Conservation (phyloP, 495 filamentous ascomycete genomes). For the Xylona heveae region DNA sequence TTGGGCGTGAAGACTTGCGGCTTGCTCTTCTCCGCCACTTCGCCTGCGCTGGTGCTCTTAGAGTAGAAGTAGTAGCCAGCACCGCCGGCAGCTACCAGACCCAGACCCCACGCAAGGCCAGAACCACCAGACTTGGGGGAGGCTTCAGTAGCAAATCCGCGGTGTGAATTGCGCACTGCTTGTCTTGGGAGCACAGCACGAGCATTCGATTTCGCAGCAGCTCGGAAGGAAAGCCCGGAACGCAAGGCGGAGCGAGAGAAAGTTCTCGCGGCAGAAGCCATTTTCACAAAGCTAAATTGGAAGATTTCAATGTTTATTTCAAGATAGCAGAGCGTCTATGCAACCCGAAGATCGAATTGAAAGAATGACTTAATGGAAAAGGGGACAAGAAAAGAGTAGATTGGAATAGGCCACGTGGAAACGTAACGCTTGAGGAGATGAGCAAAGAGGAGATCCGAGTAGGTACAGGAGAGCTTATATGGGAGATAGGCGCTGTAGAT, state of each 20-base stretch:
- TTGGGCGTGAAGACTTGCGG: constrained; percentile 38
- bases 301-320: no score
- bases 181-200: constrained; percentile 35
- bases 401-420: no score
- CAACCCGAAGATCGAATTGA: no score
- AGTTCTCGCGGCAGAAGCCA: constrained; percentile 33
- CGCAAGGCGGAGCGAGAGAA: constrained; percentile 29
- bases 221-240: constrained; percentile 23
- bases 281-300: no score
- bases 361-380: constrained; percentile 6
- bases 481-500: no score
- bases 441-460: no score
- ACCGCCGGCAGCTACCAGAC: constrained; percentile 37
- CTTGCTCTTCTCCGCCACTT: constrained; percentile 8
- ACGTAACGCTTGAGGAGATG: no score
- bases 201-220: constrained; percentile 27
- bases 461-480: no score
- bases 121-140: constrained; percentile 24
- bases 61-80: constrained; percentile 52
- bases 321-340: no score
- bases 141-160: constrained; percentile 56
- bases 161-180: constrained; percentile 43
- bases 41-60: constrained; percentile 23
- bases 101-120: constrained; percentile 28
- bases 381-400: constrained; percentile 6